Percentiles rank a stretch among this genome's conserved stretches.
Evolutionary conservation across 331 rosid species (phyloP).

Genomic region (Quercus tomentella): DNA sequence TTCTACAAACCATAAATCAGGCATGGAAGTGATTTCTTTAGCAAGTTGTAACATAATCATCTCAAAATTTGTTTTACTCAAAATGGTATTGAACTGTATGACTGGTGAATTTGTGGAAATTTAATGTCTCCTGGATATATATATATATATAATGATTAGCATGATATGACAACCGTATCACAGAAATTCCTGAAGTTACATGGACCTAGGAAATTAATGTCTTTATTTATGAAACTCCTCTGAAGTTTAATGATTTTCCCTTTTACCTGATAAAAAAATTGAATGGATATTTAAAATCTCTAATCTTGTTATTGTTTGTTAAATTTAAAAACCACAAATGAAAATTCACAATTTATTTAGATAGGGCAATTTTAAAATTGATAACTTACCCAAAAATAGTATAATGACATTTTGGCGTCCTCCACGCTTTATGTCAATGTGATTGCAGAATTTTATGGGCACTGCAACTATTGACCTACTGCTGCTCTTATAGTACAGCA

Average conservation of each 20-base stretch:
- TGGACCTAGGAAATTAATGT: not conserved
- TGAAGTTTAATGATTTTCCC: not conserved
- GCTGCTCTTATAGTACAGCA: not conserved
- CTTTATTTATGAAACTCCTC: not conserved
- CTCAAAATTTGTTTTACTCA: not conserved
- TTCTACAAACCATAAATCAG: not conserved
- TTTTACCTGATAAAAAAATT: not conserved
- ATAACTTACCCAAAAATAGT: not conserved
- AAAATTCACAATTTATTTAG: not conserved
- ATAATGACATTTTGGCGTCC: not conserved
- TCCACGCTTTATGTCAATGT: not conserved
- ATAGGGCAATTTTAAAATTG: not conserved
- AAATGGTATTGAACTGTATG: not conserved
- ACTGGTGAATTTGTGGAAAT: not conserved
- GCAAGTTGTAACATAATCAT: not conserved
- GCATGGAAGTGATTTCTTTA: not conserved
- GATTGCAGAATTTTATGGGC: not conserved
- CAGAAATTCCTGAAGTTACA: not conserved
- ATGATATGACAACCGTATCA: not conserved
- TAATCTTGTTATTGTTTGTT: conserved; percentile 6
- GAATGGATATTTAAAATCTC: not conserved
- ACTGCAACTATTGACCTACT: not conserved
- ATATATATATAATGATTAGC: not conserved
- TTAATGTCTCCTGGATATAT: not conserved
- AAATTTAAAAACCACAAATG: not conserved